A percentile compares a stretch with the other conserved stretches of the same genome.
Evolutionary conservation across 148 eudicot genomes (phyloP).

Genomic region (Chenopodium suecicum): DNA sequence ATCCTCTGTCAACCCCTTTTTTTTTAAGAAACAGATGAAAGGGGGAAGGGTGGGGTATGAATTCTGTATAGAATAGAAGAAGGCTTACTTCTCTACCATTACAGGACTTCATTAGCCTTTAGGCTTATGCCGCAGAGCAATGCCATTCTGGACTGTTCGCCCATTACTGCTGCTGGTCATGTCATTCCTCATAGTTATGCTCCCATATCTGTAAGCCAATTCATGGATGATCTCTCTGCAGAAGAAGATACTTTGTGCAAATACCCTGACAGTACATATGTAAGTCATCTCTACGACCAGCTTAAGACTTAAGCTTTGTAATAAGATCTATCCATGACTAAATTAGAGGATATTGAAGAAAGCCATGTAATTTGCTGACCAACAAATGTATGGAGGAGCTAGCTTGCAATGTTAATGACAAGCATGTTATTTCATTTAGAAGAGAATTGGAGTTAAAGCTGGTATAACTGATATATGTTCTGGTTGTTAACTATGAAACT

Average conservation of each 20-base stretch:
- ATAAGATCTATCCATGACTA: neutral
- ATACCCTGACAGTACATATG: constrained; percentile 50
- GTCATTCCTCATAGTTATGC: constrained; percentile 78
- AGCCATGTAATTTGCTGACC: neutral
- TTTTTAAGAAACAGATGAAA: neutral
- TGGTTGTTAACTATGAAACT: neutral
- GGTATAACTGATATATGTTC: neutral
- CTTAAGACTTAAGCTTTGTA: constrained; percentile 10
- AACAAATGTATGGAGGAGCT: neutral
- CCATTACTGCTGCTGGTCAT: constrained; percentile 83
- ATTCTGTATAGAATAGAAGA: neutral
- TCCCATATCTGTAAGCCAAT: constrained; percentile 82
- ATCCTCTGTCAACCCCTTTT: neutral
- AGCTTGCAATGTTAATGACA: neutral
- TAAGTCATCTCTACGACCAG: constrained; percentile 35
- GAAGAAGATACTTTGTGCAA: constrained; percentile 63
- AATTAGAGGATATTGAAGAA: neutral
- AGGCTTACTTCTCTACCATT: constrained; percentile 11
- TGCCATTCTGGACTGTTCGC: constrained; percentile 74
- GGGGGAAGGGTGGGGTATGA: too few species aligned
- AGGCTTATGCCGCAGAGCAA: constrained; percentile 87
- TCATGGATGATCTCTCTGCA: constrained; percentile 87
- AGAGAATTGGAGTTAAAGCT: neutral
- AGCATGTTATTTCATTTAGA: neutral
- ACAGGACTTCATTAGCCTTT: constrained; percentile 81